Conservation (phyloP, 2,329 filamentous ascomycete genomes). For the Lachnellula suecica region DNA sequence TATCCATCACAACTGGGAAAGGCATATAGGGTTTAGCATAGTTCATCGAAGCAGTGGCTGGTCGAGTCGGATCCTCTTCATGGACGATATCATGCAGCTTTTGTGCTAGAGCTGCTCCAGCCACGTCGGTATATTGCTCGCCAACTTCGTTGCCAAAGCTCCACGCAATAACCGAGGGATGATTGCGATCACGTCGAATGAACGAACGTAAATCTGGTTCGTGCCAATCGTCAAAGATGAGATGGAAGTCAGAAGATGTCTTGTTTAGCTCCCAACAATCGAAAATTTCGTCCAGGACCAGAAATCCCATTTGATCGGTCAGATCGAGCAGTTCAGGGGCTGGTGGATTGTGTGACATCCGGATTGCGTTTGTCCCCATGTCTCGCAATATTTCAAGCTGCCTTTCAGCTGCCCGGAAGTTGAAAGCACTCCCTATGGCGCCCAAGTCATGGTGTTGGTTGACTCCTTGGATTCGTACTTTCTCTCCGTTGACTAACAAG, state of each 20-base stretch:
- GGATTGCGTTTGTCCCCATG: slow-evolving; percentile 49
- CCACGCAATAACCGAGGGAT: slow-evolving; percentile 52
- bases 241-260: slow-evolving; percentile 47
- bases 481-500: slow-evolving; percentile 45
- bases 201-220: slow-evolving; percentile 52
- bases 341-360: slow-evolving; percentile 54
- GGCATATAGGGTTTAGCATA: slow-evolving; percentile 39
- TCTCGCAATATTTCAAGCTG: slow-evolving; percentile 50
- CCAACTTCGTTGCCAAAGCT: slow-evolving; percentile 54
- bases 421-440: slow-evolving; percentile 49
- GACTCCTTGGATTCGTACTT: slow-evolving; percentile 44
- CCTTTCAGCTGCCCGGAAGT: slow-evolving; percentile 45
- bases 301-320: slow-evolving; percentile 47
- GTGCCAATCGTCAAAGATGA: slow-evolving; percentile 52
- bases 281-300: slow-evolving; percentile 55
- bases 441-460: slow-evolving; percentile 54
- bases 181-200: slow-evolving; percentile 54
- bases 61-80: slow-evolving; percentile 48
- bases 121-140: slow-evolving; percentile 41
- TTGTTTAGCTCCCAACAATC: slow-evolving; percentile 50
- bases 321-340: slow-evolving; percentile 49
- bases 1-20: slow-evolving; percentile 43
- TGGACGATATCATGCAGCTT: slow-evolving; percentile 41
- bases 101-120: slow-evolving; percentile 34
- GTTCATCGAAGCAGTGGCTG: slow-evolving; percentile 47